Evolutionary conservation across 768 basidiomycete genomes (phyloP), one percentile per base, ranked within the genome.

Genomic region (Collybia sordida): DNA sequence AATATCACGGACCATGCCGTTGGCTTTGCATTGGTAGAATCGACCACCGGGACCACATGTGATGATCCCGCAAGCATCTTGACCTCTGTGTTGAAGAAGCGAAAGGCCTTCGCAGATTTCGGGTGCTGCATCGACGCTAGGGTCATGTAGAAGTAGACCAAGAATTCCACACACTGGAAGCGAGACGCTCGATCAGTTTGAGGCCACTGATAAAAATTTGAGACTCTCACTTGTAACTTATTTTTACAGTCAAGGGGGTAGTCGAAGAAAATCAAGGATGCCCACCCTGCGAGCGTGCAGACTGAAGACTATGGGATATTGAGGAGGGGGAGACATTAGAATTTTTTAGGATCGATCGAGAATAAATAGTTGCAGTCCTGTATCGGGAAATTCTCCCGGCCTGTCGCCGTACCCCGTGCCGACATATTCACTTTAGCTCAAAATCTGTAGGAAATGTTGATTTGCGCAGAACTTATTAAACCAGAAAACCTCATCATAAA

Each of bases 1-100:
- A 52, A 98, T 88, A 63, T 99, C 97, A 45, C 95, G 80, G 59
- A 99, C 96, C 97, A 99, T 98, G 38, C 97, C 97, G 63, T 98
- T 99, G 22, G 93, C 93, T 71, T 99, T 99, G 78, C 93, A 95
- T 66, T 99, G 97, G 68, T 89, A 98, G 64, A 99, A 89, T 38
- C 94, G 85, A 22, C 97, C 97, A 64, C 93, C 93, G 4, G 85
- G 83, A 3, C 94, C 97, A 66, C 97, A 95, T 27, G 97, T 99
- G 51, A 99, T 86, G 61, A 98, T 87, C 28, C 97, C 97, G 57
- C 94, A 96, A 0, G 97, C 97, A 76, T 99, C 97, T 68, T 99
- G 96, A 11, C 96, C 97, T 57, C 96, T 80, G 64, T 99, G 97
- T 67, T 99, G 97, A 4, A 99, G 77, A 35, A 99, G 75, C 19